Evolutionary conservation across 495 filamentous ascomycete genomes (phyloP), one percentile per base, ranked within the genome.

Genomic region (Pyrenula aspistea): DNA sequence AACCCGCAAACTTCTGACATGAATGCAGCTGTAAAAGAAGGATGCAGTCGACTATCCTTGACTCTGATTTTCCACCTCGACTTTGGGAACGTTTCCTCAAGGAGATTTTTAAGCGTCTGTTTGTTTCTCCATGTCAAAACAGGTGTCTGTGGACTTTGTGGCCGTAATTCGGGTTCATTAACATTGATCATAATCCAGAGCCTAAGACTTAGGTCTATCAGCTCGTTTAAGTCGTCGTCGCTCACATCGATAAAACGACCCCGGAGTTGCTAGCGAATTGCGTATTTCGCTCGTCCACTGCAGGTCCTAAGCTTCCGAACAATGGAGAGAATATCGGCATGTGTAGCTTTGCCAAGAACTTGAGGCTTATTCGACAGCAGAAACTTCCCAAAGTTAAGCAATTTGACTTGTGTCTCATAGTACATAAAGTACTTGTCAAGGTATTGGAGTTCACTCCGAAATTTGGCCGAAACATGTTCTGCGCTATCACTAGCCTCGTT

Each of bases 1-100:
- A 60, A 53, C 12, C 58, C 58, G 23, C 58, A 60, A 21, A 60
- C 58, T 25, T 48, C 15, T 15, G 19, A n/a, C 58, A 57, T 57
- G 24, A 57, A 60, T 2, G 55, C 58, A 22, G 47, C 58, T 20
- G 58, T 60, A 12, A 57, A 60, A 25, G 56, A 49, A 22, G 55
- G 58, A 21, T 48, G 36, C 2, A 57, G 42, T 24, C 55, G 55
- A 53, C 56, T 60, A 2, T 54, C 25, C 22, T 52, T 25, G 2
- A 54, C 56, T 2, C 22, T 51, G 22, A 60, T 24, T 25, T 57
- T 2, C 58, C 58, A 60, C 31, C 56, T 21, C 12, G 58, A 23
- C 10, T 22, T 25, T 2, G 55, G 58, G 53, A 60, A 60, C 24
- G 51, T 47, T 12, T 56, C 24, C 10, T 31, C 25, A 15, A 57